Conservation (phyloP, 768 basidiomycete species). For the Arthromyces matolae region DNA sequence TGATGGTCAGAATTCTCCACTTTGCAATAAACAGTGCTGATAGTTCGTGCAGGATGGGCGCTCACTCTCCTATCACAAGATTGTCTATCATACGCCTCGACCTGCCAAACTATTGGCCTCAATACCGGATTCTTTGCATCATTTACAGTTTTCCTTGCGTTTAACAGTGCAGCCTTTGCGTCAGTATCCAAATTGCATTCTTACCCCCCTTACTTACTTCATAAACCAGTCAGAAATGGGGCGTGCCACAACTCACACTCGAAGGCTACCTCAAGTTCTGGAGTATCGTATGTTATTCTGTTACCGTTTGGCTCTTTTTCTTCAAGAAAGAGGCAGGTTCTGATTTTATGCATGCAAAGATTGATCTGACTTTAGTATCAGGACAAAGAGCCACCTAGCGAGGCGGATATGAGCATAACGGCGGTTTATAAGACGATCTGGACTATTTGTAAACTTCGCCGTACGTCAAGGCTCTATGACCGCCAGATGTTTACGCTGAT, state of each 20-base stretch:
- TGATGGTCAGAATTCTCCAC: constrained; percentile 58
- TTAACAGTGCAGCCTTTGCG: constrained; percentile 93
- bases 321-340: constrained; percentile 81
- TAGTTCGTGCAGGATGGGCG: constrained; percentile 57
- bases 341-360: neutral
- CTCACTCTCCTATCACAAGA: constrained; percentile 86
- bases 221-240: too few species aligned
- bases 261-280: constrained; percentile 85
- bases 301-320: constrained; percentile 86
- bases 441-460: constrained; percentile 86
- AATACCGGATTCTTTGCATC: constrained; percentile 95
- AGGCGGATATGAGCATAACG: constrained; percentile 85
- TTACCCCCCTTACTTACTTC: constrained; percentile 33
- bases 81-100: constrained; percentile 94
- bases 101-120: constrained; percentile 95
- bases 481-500: neutral
- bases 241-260: constrained; percentile 67
- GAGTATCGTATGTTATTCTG: constrained; percentile 70
- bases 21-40: constrained; percentile 2
- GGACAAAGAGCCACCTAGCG: constrained; percentile 72
- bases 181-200: constrained; percentile 20
- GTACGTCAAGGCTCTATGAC: constrained; percentile 44
- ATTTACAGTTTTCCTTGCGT: constrained; percentile 95
- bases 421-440: constrained; percentile 94
- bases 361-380: neutral